Evolutionary conservation across 257 asterid species (phyloP).

Genomic region (Lithospermum erythrorhizon): DNA sequence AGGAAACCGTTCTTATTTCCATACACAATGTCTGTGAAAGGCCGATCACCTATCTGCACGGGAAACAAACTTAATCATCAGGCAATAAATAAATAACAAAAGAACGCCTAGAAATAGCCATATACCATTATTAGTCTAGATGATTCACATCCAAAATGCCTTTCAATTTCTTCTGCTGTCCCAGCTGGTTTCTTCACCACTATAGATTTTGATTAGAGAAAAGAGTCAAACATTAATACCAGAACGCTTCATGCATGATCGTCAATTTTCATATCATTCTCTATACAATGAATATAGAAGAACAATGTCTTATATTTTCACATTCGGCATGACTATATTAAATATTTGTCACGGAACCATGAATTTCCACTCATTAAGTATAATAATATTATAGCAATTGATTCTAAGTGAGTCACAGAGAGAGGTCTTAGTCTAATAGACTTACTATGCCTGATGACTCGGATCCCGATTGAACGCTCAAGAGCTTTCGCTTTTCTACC

Average conservation of each 20-base stretch:
- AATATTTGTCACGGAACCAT: neutral
- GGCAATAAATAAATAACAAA: neutral
- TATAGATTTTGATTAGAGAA: constrained; percentile 17
- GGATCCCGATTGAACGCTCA: constrained; percentile 75
- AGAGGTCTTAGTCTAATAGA: constrained; percentile 1
- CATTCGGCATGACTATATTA: neutral
- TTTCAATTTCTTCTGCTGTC: constrained; percentile 82
- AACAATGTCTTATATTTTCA: too few relatives aligned
- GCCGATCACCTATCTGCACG: constrained; percentile 93
- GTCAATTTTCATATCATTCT: neutral
- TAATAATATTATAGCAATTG: too few relatives aligned
- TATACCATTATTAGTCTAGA: constrained; percentile 72
- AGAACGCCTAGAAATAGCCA: neutral
- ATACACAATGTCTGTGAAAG: constrained; percentile 80
- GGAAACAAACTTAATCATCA: constrained; percentile 10
- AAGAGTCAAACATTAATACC: constrained; percentile 8
- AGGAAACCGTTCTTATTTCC: constrained; percentile 85
- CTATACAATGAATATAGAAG: too few relatives aligned
- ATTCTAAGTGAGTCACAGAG: neutral
- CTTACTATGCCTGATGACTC: constrained; percentile 76
- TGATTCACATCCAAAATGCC: constrained; percentile 70
- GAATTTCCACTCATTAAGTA: neutral
- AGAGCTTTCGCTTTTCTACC: constrained; percentile 69
- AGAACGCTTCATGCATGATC: neutral
- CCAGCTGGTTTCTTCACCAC: constrained; percentile 91